phyloP scores from a whole-genome alignment of 768 basidiomycete genomes.

The Coprinellus micaceus region DNA sequence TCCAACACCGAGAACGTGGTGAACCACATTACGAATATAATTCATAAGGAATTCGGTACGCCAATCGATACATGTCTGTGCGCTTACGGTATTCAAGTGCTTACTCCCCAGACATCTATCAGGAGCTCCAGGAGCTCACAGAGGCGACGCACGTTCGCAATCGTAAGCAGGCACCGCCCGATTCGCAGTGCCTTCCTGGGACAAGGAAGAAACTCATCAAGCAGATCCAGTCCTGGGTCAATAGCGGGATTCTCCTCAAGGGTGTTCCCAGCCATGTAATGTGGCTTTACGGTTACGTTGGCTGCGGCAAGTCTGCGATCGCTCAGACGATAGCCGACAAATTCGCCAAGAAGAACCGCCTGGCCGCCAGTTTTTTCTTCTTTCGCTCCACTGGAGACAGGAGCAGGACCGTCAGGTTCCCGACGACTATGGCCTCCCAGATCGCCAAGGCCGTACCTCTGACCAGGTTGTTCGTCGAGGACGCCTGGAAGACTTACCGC shows the following conservation, averaged over 20 bases:
- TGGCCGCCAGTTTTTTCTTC: constrained; percentile 2
- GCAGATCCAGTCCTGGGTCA: neutral
- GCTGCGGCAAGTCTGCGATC: neutral
- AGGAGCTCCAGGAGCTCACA: neutral
- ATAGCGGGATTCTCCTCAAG: neutral
- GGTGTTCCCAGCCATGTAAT: neutral
- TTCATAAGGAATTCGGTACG: too few species aligned
- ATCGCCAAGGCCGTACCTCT: neutral
- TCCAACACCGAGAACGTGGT: too few species aligned
- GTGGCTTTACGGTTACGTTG: constrained; percentile 1
- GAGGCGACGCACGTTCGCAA: neutral
- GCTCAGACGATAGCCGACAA: neutral
- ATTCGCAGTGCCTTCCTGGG: neutral
- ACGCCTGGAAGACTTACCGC: neutral
- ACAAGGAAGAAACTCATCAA: neutral
- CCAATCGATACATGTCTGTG: too few species aligned
- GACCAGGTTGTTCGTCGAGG: neutral
- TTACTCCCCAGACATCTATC: too few species aligned
- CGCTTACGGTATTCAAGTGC: too few species aligned
- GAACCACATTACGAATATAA: too few species aligned
- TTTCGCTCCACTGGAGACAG: neutral
- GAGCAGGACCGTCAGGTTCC: neutral
- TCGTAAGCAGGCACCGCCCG: neutral
- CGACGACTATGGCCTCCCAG: neutral
- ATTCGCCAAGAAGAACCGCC: neutral